These are phyloP conservation scores for Aegilops longissima DNA, from an alignment of 176 grass and related monocot genomes.

Conservation along the genomic window DNA sequence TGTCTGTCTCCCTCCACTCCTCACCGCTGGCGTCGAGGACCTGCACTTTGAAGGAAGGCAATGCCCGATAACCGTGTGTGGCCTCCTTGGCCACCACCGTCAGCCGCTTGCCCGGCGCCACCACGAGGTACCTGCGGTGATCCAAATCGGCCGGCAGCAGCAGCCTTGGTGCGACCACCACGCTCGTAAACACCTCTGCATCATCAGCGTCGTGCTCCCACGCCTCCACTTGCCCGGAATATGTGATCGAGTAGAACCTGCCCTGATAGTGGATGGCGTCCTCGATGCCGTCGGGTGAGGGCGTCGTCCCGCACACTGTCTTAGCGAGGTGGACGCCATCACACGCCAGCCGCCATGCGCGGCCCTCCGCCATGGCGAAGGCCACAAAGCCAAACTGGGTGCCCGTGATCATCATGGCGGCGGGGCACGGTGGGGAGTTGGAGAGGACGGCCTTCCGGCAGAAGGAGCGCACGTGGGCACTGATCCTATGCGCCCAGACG, in stretches of 20 bases:
- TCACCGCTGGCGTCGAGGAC: not conserved
- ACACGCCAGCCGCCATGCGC: not conserved
- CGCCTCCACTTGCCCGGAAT: not conserved
- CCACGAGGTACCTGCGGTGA: not conserved
- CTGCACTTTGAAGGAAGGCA: not conserved
- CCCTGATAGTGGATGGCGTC: not conserved
- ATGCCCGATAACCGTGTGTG: not conserved
- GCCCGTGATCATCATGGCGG: not conserved
- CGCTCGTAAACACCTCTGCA: not conserved
- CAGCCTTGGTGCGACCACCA: not conserved
- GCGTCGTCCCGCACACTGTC: no score
- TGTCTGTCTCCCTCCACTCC: not conserved
- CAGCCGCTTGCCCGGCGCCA: not conserved
- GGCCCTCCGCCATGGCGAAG: not conserved
- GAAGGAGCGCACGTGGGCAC: not conserved
- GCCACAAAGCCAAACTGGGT: not conserved
- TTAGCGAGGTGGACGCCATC: no score
- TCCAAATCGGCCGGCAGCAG: not conserved
- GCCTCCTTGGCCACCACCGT: not conserved
- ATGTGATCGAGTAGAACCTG: not conserved
- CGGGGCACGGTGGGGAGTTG: not conserved
- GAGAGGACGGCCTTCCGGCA: conserved; percentile 16
- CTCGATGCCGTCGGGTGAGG: not conserved
- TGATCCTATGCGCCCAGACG: not conserved
- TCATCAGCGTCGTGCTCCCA: not conserved